Evolutionary conservation across 2,329 filamentous ascomycete genomes (phyloP).

Genomic region (Colletotrichum paranaense): DNA sequence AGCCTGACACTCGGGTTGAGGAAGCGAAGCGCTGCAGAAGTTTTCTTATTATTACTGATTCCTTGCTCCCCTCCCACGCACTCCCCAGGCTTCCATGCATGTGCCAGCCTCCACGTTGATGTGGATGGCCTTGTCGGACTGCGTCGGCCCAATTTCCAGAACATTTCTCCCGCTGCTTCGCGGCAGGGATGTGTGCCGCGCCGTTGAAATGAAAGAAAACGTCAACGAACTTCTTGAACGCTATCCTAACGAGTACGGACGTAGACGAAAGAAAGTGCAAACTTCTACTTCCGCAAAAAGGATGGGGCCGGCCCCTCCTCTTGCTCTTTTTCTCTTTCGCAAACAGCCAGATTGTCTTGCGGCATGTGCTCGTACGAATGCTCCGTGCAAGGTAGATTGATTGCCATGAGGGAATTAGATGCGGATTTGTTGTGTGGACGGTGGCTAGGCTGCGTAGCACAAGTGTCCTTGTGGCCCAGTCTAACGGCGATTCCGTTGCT

Average conservation of each 20-base stretch:
- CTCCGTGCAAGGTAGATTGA: not conserved
- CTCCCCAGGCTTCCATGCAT: constrained; percentile 14
- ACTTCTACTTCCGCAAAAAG: not conserved
- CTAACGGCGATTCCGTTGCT: constrained; percentile 27
- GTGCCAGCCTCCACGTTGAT: not conserved
- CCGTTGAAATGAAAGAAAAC: not conserved
- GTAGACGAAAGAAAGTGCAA: not conserved
- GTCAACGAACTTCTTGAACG: not conserved
- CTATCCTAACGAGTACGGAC: no score
- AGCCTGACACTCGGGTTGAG: not conserved
- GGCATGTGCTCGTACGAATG: not conserved
- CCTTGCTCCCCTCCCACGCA: not conserved
- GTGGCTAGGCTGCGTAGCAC: not conserved
- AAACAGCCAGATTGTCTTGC: not conserved
- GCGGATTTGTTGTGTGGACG: not conserved
- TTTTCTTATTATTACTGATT: not conserved
- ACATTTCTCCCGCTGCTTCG: constrained; percentile 3
- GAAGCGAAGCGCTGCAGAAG: not conserved
- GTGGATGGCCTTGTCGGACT: not conserved
- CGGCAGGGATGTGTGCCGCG: not conserved
- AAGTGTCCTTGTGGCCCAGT: not conserved
- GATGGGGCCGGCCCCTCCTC: not conserved
- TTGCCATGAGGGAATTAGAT: not conserved
- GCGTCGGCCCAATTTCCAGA: constrained; percentile 1
- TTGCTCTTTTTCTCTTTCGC: not conserved